Base-by-base conservation (phyloP, 2,329 filamentous ascomycete species). In the Annulohypoxylon truncatum region DNA sequence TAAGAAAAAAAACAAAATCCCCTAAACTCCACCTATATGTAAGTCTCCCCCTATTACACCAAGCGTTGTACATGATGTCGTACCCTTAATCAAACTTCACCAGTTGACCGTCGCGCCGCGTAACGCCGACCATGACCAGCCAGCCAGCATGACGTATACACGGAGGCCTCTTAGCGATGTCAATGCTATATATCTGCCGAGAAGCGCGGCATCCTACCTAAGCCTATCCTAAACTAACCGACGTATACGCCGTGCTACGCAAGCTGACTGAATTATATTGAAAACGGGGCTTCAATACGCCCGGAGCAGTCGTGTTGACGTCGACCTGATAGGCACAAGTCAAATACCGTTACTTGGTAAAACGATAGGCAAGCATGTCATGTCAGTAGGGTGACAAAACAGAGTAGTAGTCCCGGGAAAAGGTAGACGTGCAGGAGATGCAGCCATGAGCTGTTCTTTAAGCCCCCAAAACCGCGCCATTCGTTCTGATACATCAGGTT, bases 381-480 rank as follows among this genome's bases (percentile, higher is more conserved):
- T 31, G 29, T 12, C 29, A 50, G 55, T 69, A 69, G 63, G 66
- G 63, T 69, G 50, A 59, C 63, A 66, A 55, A 52, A 62, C 48
- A 69, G 62, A 60, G 66, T 69, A 66, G 66, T 61, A 69, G 52
- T 62, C 52, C 60, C 63, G 48, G 66, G 40, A 42, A 66, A 65
- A 35, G 13, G 33, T 13, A 38, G 15, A 38, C 35, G 9, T 64
- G 63, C 62, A 61, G 65, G 65, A 59, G 48, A 68, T 68, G 66
- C 66, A 69, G 13, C 63, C 63, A 64, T 69, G 66, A 66, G 66
- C 59, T 69, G 63, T 60, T 60, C 64, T 65, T 66, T 62, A 50
- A 64, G 63, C 59, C 66, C 66, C 66, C 66, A 63, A 68, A 60
- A 54, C 31, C 59, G 63, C 60, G 60, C 59, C 60, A 58, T 66